These are phyloP conservation scores for Lactarius indigo DNA, from an alignment of 768 basidiomycete genomes.

Conservation along the genomic window DNA sequence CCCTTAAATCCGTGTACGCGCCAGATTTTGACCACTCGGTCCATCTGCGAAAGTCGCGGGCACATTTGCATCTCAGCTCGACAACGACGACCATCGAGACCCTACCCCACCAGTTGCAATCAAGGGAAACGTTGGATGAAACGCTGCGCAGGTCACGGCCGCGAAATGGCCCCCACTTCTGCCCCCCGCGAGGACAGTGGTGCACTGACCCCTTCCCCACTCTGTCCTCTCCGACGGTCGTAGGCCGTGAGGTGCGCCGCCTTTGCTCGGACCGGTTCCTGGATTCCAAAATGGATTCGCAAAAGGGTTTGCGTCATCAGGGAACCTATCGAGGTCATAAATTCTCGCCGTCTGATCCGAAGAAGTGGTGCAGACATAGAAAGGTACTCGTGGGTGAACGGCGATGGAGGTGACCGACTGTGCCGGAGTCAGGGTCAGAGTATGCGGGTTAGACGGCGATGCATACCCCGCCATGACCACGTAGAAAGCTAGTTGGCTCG, in stretches of 20 bases:
- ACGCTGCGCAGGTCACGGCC: conserved; percentile 65
- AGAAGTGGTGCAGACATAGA: conserved; percentile 68
- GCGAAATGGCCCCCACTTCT: conserved; percentile 71
- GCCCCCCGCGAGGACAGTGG: conserved; percentile 63
- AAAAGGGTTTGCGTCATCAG: conserved; percentile 40
- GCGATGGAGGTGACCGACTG: conserved; percentile 65
- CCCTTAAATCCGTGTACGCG: conserved; percentile 41
- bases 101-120: conserved; percentile 75
- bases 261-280: conserved; percentile 44
- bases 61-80: conserved; percentile 8
- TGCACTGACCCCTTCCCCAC: conserved; percentile 53
- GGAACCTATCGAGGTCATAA: conserved; percentile 49
- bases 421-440: conserved; percentile 5
- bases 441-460: not conserved
- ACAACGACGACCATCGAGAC: conserved; percentile 27
- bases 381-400: conserved; percentile 55
- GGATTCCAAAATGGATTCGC: conserved; percentile 61
- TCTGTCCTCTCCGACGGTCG: conserved; percentile 60
- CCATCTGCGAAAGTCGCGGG: conserved; percentile 45
- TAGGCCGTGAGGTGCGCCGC: conserved; percentile 68
- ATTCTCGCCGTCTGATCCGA: conserved; percentile 67
- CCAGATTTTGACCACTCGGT: conserved; percentile 78
- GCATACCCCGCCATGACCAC: conserved; percentile 32
- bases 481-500: conserved; percentile 45
- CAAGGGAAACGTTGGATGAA: conserved; percentile 60